Evolutionary conservation across 768 basidiomycete species (phyloP).

Genomic region (Boletus rubescentipes): DNA sequence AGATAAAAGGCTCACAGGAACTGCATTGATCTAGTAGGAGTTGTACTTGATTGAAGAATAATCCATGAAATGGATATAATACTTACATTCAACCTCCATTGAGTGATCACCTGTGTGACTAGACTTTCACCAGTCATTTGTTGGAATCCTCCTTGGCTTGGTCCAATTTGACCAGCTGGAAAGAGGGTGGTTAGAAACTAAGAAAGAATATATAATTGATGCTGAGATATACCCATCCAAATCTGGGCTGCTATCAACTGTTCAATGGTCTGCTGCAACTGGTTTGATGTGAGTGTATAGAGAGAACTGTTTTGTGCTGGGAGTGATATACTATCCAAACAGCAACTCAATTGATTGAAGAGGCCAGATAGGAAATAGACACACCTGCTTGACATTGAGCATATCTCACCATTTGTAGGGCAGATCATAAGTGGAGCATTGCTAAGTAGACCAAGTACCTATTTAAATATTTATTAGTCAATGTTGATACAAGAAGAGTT

Average conservation of each 20-base stretch:
- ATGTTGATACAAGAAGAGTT: too few relatives aligned
- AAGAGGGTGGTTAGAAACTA: background rate
- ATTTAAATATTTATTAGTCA: background rate
- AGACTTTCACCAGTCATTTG: background rate
- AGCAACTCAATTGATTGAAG: too few relatives aligned
- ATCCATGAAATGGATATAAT: fast-evolving
- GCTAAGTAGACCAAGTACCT: background rate
- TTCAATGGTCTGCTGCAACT: conserved; percentile 3
- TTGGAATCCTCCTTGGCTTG: conserved; percentile 7
- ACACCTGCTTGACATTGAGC: background rate
- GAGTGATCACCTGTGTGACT: conserved; percentile 5
- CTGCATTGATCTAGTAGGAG: conserved; percentile 9
- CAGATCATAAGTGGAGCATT: background rate
- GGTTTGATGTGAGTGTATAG: background rate
- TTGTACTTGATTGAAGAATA: background rate
- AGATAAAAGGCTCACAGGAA: conserved; percentile 9
- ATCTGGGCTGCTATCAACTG: background rate
- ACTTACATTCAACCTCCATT: conserved; percentile 17
- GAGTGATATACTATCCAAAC: background rate
- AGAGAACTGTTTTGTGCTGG: background rate
- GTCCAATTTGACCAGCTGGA: conserved; percentile 10
- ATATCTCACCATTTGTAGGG: background rate
- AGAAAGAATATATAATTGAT: background rate
- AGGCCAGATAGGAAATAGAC: too few relatives aligned
- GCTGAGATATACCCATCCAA: conserved; percentile 8